A percentile compares a stretch with the other conserved stretches of the same genome.
These are phyloP conservation scores for Sporothrix protearum DNA, from an alignment of 2,329 filamentous ascomycete species.

Conservation along the genomic window DNA sequence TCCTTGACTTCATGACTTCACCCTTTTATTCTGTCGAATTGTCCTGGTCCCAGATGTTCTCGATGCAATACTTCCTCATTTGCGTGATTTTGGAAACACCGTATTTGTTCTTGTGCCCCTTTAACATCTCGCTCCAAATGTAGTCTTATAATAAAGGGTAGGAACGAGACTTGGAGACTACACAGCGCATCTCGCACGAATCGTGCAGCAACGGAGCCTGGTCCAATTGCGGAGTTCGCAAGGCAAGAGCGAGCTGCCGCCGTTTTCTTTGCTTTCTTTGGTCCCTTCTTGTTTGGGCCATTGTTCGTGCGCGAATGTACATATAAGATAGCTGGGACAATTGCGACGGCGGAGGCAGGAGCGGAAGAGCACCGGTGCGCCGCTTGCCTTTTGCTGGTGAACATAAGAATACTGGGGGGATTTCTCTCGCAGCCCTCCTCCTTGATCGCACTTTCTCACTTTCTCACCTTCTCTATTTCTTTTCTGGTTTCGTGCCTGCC, in stretches of 20 bases:
- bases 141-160: not conserved
- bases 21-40: not conserved
- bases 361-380: conserved; percentile 17
- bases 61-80: not conserved
- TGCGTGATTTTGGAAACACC: not conserved
- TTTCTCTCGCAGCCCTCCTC: conserved; percentile 13
- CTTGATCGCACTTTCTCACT: conserved; percentile 14
- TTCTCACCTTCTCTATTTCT: conserved; percentile 9
- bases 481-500: not conserved
- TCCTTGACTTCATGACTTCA: not conserved
- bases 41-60: not conserved
- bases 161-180: not conserved
- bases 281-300: not conserved
- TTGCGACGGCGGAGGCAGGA: conserved; percentile 18
- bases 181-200: conserved; percentile 6
- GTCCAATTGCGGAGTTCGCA: not conserved
- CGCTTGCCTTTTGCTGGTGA: not conserved
- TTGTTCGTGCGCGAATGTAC: not conserved
- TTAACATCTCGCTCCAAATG: not conserved
- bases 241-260: not conserved
- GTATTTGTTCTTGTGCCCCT: not conserved
- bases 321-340: not conserved
- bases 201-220: not conserved
- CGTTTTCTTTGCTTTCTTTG: not conserved
- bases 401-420: conserved; percentile 17